Percentiles rank a stretch among this genome's conserved stretches.
phyloP scores from a whole-genome alignment of 73 alveolate genomes.

The Paramecium pentaurelia region DNA sequence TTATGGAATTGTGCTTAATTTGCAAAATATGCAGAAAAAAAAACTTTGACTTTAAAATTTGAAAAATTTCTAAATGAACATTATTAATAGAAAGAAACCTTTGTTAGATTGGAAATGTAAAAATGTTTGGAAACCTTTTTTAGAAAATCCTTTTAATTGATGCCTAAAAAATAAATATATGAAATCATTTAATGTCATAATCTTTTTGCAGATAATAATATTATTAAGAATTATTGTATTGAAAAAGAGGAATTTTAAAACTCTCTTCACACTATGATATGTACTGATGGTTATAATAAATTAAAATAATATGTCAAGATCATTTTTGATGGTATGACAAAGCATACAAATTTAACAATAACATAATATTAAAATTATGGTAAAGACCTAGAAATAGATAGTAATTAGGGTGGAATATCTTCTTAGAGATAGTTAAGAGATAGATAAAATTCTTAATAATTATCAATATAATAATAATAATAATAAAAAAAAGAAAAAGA shows the following conservation, averaged over 20 bases:
- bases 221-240: background rate
- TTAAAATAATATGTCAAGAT: background rate
- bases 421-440: background rate
- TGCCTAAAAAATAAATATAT: background rate
- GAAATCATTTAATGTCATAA: background rate
- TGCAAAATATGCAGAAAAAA: background rate
- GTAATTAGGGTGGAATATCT: background rate
- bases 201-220: background rate
- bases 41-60: background rate
- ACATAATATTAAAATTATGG: background rate
- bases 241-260: background rate
- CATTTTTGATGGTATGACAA: background rate
- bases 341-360: background rate
- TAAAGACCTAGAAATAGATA: background rate
- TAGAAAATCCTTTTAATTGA: background rate
- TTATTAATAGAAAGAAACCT: background rate
- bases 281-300: background rate
- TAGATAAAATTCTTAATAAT: background rate
- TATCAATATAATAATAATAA: background rate
- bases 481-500: background rate
- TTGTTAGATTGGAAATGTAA: background rate
- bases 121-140: background rate
- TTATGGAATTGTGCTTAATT: slow-evolving; percentile 1
- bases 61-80: background rate
- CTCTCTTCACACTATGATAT: background rate